Percentiles rank a stretch among this genome's conserved stretches.
Evolutionary conservation across 805 yeast genomes (phyloP).

Genomic region (Wickerhamiella hasegawae): DNA sequence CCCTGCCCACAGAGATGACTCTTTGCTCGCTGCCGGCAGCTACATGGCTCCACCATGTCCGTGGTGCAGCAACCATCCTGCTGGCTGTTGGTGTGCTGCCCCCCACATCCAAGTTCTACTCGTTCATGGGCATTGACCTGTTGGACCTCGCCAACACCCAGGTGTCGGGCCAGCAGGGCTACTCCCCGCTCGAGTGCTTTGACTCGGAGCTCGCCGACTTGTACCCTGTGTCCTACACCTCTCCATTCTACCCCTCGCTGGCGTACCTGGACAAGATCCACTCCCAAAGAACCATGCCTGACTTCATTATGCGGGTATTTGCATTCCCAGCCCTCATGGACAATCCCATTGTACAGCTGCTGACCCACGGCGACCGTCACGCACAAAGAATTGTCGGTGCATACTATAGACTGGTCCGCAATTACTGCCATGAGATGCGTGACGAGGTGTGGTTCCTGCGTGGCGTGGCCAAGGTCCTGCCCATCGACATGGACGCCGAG

Average conservation of each 20-base stretch:
- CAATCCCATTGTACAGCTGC: slow-evolving; percentile 54
- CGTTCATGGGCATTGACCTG: slow-evolving; percentile 69
- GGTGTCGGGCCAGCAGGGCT: slow-evolving; percentile 7
- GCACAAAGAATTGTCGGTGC: slow-evolving; percentile 87
- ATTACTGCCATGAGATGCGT: slow-evolving; percentile 73
- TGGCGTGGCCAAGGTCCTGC: slow-evolving; percentile 76
- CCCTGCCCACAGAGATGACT: slow-evolving; percentile 32
- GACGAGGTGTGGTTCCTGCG: slow-evolving; percentile 88
- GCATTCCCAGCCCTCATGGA: slow-evolving; percentile 89
- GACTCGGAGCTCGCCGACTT: slow-evolving; percentile 73
- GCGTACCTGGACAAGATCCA: slow-evolving; percentile 67
- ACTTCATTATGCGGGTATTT: slow-evolving; percentile 72
- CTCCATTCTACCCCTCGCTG: slow-evolving; percentile 77
- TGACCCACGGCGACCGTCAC: slow-evolving; percentile 70
- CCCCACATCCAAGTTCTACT: slow-evolving; percentile 46
- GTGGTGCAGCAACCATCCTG: slow-evolving; percentile 90
- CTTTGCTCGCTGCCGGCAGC: slow-evolving; percentile 64
- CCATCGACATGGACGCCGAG: slow-evolving; percentile 73
- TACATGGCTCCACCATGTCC: slow-evolving; percentile 94
- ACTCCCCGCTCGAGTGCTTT: slow-evolving; percentile 37
- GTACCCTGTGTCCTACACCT: slow-evolving; percentile 67
- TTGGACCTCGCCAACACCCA: slow-evolving; percentile 70
- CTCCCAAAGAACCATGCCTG: slow-evolving; percentile 70
- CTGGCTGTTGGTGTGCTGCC: slow-evolving; percentile 93
- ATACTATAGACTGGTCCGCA: slow-evolving; percentile 65